Evolutionary conservation across 352 stramenopile species (phyloP).

Genomic region (Pythium vanterpoolii): DNA sequence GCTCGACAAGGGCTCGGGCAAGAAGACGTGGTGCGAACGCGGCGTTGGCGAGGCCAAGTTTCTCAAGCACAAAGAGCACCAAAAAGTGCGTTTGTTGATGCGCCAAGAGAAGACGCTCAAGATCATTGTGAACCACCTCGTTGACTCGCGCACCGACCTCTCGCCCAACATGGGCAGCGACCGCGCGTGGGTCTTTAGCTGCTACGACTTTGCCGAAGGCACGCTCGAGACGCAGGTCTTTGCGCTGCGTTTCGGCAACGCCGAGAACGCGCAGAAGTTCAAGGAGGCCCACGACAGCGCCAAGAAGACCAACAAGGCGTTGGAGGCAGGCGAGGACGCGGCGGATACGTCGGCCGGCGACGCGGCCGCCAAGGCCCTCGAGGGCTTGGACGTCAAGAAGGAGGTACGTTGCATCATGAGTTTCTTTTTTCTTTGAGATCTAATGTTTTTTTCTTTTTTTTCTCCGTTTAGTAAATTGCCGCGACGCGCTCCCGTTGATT

Average conservation of each 20-base stretch:
- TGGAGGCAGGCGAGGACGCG: conserved; percentile 91
- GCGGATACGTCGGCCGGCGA: conserved; percentile 90
- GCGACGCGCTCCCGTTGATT: conserved; percentile 24
- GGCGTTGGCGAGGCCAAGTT: conserved; percentile 96
- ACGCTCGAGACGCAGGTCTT: conserved; percentile 90
- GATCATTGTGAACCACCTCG: conserved; percentile 97
- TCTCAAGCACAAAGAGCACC: conserved; percentile 95
- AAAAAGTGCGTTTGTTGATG: conserved; percentile 96
- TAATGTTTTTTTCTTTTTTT: conserved; percentile 1
- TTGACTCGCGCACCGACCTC: conserved; percentile 95
- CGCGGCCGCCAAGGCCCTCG: conserved; percentile 91
- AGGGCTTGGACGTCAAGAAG: conserved; percentile 90
- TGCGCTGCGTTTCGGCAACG: conserved; percentile 93
- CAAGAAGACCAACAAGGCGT: conserved; percentile 93
- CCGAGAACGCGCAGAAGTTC: conserved; percentile 96
- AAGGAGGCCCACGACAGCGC: conserved; percentile 93
- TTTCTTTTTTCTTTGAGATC: not conserved
- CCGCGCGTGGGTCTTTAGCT: conserved; percentile 97
- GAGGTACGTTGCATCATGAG: conserved; percentile 39
- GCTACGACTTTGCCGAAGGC: conserved; percentile 97
- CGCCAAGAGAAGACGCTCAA: conserved; percentile 99
- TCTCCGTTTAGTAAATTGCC: conserved; percentile 14
- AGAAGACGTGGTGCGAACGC: conserved; percentile 97
- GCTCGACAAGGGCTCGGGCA: conserved; percentile 96
- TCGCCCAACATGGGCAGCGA: conserved; percentile 96